Conservation (phyloP, 495 filamentous ascomycete species). For the Astrothelium macrocarpum region DNA sequence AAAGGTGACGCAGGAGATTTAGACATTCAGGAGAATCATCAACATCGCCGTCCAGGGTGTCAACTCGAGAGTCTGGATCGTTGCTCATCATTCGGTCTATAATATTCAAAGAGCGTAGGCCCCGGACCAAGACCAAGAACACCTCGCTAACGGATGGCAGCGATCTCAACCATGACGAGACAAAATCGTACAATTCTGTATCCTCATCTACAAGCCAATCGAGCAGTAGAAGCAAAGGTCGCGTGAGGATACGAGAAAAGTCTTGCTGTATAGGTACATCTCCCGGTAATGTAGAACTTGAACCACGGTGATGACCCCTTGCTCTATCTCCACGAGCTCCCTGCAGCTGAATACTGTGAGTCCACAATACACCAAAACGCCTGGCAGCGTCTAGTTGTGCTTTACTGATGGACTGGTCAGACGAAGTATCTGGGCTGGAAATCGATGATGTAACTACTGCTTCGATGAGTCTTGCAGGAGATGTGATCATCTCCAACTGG, state of each 20-base stretch:
- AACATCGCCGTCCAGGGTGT: slow-evolving; percentile 29
- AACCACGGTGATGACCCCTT: not conserved
- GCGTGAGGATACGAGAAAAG: slow-evolving; percentile 44
- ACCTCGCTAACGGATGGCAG: slow-evolving; percentile 55
- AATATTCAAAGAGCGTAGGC: slow-evolving; percentile 1
- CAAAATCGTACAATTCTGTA: slow-evolving; percentile 62
- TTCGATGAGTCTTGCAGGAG: slow-evolving; percentile 56
- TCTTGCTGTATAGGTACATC: slow-evolving; percentile 8
- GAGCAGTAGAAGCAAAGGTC: slow-evolving; percentile 73
- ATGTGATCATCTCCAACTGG: slow-evolving; percentile 63
- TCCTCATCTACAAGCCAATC: slow-evolving; percentile 67
- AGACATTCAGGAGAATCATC: slow-evolving; percentile 67
- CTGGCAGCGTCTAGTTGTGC: slow-evolving; percentile 14
- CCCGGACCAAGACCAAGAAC: not conserved
- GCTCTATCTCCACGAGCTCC: slow-evolving; percentile 3
- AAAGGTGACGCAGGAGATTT: slow-evolving; percentile 69
- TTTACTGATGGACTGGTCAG: not conserved
- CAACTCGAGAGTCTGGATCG: not conserved
- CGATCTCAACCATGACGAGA: slow-evolving; percentile 73
- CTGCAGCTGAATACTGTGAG: slow-evolving; percentile 8
- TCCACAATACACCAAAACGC: slow-evolving; percentile 19
- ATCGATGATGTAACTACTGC: slow-evolving; percentile 60
- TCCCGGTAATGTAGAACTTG: not conserved
- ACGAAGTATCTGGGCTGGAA: not conserved
- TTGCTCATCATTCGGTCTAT: slow-evolving; percentile 1